Conservation (phyloP, 495 filamentous ascomycete genomes). For the Terfezia boudieri region DNA sequence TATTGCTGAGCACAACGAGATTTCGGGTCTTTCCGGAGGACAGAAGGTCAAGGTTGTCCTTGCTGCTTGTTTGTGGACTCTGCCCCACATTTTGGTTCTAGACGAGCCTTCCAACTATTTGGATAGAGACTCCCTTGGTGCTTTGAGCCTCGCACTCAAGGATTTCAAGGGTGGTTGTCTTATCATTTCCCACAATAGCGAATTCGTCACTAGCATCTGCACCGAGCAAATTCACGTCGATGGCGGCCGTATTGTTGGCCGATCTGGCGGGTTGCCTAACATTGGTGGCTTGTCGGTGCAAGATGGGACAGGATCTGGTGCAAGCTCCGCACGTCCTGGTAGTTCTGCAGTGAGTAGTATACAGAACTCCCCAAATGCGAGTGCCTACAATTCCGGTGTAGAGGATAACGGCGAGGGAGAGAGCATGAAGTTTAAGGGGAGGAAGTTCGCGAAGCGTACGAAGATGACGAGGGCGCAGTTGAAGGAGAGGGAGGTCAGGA, state of each 20-base stretch:
- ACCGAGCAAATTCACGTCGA: constrained; percentile 87
- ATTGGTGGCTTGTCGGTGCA: constrained; percentile 23
- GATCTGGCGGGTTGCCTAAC: constrained; percentile 59
- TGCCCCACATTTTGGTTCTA: constrained; percentile 87
- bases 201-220: constrained; percentile 88
- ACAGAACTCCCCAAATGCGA: constrained; percentile 35
- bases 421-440: constrained; percentile 62
- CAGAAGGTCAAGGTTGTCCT: constrained; percentile 99
- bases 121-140: constrained; percentile 89
- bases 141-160: constrained; percentile 83
- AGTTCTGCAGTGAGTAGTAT: constrained; percentile 35
- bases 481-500: constrained; percentile 76
- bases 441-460: constrained; percentile 65
- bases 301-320: constrained; percentile 24
- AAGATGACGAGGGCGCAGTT: constrained; percentile 91
- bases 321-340: constrained; percentile 23
- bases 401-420: constrained; percentile 46
- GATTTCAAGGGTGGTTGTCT: constrained; percentile 96
- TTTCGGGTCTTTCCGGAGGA: constrained; percentile 89
- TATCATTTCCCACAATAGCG: constrained; percentile 98
- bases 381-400: constrained; percentile 61
- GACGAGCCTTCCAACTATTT: constrained; percentile 99
- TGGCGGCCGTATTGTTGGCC: constrained; percentile 65
- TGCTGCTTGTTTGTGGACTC: constrained; percentile 97
- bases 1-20: constrained; percentile 96